Evolutionary conservation across 345 rosid species (phyloP).

Genomic region (Eutrema yunnanense): DNA sequence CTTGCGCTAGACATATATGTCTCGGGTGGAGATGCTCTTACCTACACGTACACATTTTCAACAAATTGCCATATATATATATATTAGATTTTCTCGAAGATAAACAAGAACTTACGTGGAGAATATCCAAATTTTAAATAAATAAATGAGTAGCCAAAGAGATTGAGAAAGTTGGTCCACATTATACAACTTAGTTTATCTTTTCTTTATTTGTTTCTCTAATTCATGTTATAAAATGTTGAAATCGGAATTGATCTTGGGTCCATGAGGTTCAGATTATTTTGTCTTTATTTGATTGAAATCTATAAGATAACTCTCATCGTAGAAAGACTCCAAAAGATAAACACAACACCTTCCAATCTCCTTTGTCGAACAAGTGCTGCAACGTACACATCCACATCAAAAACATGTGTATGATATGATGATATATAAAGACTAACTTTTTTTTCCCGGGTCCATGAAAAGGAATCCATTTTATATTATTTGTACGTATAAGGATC

Average conservation of each 20-base stretch:
- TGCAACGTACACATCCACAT: conserved; percentile 27
- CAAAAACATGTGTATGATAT: conserved; percentile 21
- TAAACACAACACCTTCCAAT: conserved; percentile 14
- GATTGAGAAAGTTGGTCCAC: conserved; percentile 13
- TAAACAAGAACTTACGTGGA: background rate
- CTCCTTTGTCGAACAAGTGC: conserved; percentile 29
- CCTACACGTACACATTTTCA: background rate
- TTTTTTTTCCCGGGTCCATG: conserved; percentile 3
- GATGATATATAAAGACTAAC: conserved; percentile 15
- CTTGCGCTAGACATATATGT: no score
- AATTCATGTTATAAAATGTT: background rate
- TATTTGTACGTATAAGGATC: background rate
- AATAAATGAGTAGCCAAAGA: background rate
- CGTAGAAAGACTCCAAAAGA: conserved; percentile 11
- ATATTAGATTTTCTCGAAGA: background rate
- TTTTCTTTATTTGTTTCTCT: background rate
- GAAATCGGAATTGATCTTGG: conserved; percentile 12
- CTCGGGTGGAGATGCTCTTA: no score
- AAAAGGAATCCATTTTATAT: background rate
- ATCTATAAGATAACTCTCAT: conserved; percentile 7
- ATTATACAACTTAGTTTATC: conserved; percentile 12
- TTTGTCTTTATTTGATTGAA: conserved; percentile 15
- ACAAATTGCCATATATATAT: background rate
- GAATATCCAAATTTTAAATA: background rate
- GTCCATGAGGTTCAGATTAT: conserved; percentile 13